Evolutionary conservation across 306 rosid species (phyloP), one percentile per base, ranked within the genome.

Genomic region (Quercus wislizeni): DNA sequence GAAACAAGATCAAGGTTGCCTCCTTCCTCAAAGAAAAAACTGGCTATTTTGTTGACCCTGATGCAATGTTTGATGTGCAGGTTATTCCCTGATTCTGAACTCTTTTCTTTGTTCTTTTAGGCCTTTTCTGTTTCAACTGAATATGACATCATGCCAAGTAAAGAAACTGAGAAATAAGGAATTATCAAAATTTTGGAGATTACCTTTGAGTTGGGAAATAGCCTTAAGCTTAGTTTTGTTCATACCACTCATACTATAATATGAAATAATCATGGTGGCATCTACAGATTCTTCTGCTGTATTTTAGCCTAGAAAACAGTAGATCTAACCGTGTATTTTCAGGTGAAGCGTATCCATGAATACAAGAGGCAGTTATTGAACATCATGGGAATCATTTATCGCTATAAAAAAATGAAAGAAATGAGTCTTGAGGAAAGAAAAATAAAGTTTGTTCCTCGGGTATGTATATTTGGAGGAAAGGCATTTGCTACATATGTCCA

Each of bases 301-400:
- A 80, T 80, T 49, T 59, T 11, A 55, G 54, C 54, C 17, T 49
- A 12, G 54, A 12, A 49, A 49, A 49, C 17, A 49, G 54, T 49
- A 12, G 54, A 49, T 49, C 54, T 49, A 12, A 49, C 17, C 5
- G 54, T 49, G 74, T 83, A 19, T 78, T 13, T 87, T 74, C 75
- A 95, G 99, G 99, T 95, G 84, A 95, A 95, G 92, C 94, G 99
- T 82, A 95, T 95, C 84, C 99, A 95, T 85, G 99, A 95, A 81
- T 95, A 95, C 85, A 95, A 95, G 81, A 87, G 99, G 74, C 99
- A 95, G 74, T 76, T 95, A 57, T 14, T 95, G 88, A 95, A 95
- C 71, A 90, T 95, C 68, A 83, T 95, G 20, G 99, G 99, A 79
- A 95, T 95, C 69, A 94, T 93, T 81, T 90, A 93, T 79, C 96